Evolutionary conservation across 768 basidiomycete species (phyloP), one percentile per base, ranked within the genome.

Genomic region (Termitomyces sp.): DNA sequence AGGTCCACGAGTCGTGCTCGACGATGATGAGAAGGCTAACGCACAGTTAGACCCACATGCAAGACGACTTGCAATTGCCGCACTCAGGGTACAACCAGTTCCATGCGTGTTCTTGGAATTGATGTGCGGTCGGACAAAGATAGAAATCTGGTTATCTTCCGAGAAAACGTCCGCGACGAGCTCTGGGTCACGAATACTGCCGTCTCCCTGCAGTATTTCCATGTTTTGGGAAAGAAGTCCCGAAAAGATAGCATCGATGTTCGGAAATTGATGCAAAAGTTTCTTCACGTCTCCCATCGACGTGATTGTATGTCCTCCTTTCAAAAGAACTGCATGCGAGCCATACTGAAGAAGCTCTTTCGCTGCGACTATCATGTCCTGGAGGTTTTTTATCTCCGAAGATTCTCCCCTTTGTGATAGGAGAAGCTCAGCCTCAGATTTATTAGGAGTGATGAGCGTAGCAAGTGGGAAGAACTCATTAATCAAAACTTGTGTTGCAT

Each of bases 21-120:
- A 39, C 20, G 10, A 24, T 20, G 24, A 42, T 26, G 14, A 42
- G 46, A 42, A 9, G n/a, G 24, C 37, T 30, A 20, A 63, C 59
- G 33, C 37, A 79, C 81, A 67, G 51, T 80, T 77, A 59, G n/a
- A 61, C 50, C 83, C 85, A 45, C 74, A 75, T 3, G 83, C 88
- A 16, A 95, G 74, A 5, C 78, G 77, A 55, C 84, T 85, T 2
- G 87, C 87, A 18, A 96, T 79, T 0, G 93, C 91, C 0, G 94
- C 86, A 46, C 86, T 88, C n/a, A 97, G 76, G 0, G 95, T 97
- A 69, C 94, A 97, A 2, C 94, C 95, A 0, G 95, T 97, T 1
- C 95, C 95, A 67, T 96, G 95, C 0, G 94, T 97, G 62, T 79
- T 91, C 34, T 72, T 79, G 6, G 89, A 85, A 14, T 86, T 75